Percentiles rank a stretch among this genome's conserved stretches.
phyloP scores from a whole-genome alignment of 2,329 filamentous ascomycete genomes.

The Fusarium humuli region DNA sequence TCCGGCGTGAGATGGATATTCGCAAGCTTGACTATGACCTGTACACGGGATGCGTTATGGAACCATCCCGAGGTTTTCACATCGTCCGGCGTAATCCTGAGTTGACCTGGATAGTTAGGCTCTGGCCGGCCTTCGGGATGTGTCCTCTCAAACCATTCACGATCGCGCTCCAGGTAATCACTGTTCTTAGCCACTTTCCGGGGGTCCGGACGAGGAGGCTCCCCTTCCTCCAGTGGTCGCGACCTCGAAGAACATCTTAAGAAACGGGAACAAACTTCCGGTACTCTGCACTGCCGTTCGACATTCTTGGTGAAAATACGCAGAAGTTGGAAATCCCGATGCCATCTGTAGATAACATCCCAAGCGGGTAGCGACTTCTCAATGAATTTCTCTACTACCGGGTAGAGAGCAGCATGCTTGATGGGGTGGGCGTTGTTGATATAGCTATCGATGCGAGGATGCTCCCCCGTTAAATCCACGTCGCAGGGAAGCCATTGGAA shows the following conservation, averaged over 20 bases:
- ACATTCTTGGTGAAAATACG: conserved; percentile 41
- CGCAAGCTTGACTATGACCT: conserved; percentile 73
- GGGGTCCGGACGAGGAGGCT: conserved; percentile 33
- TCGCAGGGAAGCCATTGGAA: conserved; percentile 65
- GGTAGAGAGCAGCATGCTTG: conserved; percentile 54
- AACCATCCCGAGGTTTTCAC: conserved; percentile 48
- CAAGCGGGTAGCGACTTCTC: conserved; percentile 58
- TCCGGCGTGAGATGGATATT: conserved; percentile 71
- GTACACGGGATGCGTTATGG: conserved; percentile 54
- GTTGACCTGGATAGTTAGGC: conserved; percentile 9
- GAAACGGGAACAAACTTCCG: conserved; percentile 32
- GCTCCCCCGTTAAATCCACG: conserved; percentile 55
- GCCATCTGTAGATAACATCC: conserved; percentile 55
- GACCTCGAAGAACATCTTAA: background rate
- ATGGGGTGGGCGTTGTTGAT: conserved; percentile 65
- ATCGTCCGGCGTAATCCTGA: conserved; percentile 32
- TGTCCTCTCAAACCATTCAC: conserved; percentile 46
- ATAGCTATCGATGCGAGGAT: conserved; percentile 60
- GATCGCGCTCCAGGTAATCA: conserved; percentile 42
- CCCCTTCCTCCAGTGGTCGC: conserved; percentile 40
- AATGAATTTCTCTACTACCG: conserved; percentile 57
- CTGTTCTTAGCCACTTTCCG: conserved; percentile 27
- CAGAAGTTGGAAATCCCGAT: conserved; percentile 42
- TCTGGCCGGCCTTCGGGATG: conserved; percentile 38
- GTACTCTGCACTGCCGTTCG: conserved; percentile 29